These are phyloP conservation scores for Pseudozyma tsukubaensis DNA, from an alignment of 1,284 basidiomycete species.

Conservation along the genomic window DNA sequence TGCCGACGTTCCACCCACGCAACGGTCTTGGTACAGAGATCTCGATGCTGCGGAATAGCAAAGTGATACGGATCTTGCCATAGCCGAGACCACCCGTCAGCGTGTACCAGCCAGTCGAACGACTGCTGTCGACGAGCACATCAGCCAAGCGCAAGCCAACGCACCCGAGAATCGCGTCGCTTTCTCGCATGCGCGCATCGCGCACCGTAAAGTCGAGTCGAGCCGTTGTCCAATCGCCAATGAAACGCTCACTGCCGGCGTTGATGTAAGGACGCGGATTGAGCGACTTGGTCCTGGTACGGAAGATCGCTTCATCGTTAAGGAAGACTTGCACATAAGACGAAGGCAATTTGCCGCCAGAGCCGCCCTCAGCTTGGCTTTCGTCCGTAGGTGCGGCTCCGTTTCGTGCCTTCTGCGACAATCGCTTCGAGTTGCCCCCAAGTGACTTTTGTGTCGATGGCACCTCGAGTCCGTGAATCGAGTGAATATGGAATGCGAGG, in stretches of 20 bases:
- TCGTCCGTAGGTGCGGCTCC: constrained; percentile 35
- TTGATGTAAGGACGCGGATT: constrained; percentile 64
- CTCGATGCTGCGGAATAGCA: constrained; percentile 60
- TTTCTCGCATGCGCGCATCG: constrained; percentile 59
- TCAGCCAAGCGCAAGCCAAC: constrained; percentile 55
- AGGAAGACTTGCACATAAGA: constrained; percentile 64
- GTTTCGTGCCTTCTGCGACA: constrained; percentile 37
- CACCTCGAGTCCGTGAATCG: constrained; percentile 56
- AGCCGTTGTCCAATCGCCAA: constrained; percentile 57
- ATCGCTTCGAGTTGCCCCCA: constrained; percentile 37
- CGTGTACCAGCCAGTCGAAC: constrained; percentile 53
- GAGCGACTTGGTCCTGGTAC: constrained; percentile 59
- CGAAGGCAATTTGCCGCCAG: constrained; percentile 53
- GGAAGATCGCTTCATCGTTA: constrained; percentile 64
- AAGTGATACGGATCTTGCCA: constrained; percentile 59
- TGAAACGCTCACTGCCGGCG: constrained; percentile 58
- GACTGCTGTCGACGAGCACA: constrained; percentile 46
- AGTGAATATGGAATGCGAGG: constrained; percentile 63
- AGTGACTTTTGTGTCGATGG: constrained; percentile 48
- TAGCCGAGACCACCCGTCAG: constrained; percentile 58
- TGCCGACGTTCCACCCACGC: constrained; percentile 62
- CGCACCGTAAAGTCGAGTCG: constrained; percentile 58
- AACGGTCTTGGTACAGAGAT: constrained; percentile 55
- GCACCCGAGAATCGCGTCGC: constrained; percentile 60
- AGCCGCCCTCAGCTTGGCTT: constrained; percentile 42